A percentile compares a stretch with the other conserved stretches of the same genome.
Evolutionary conservation across 371 early-diverging fungal species (phyloP).

Genomic region (Mucor irregularis): DNA sequence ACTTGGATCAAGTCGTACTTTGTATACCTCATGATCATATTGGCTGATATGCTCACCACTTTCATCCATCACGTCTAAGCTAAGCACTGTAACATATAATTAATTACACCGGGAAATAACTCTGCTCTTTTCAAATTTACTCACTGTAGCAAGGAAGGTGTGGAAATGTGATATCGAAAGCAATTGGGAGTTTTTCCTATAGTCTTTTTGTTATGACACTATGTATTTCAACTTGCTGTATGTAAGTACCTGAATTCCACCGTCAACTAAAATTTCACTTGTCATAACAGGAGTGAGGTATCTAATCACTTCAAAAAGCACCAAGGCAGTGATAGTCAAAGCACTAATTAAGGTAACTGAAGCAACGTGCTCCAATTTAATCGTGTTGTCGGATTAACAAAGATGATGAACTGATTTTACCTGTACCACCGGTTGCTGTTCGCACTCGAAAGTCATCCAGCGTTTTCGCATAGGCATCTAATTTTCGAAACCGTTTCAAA

Average conservation of each 20-base stretch:
- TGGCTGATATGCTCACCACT: conserved; percentile 82
- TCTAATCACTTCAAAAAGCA: conserved; percentile 78
- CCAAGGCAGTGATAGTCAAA: conserved; percentile 67
- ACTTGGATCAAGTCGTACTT: conserved; percentile 70
- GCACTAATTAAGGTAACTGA: conserved; percentile 79
- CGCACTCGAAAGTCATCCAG: conserved; percentile 93
- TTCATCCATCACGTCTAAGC: conserved; percentile 93
- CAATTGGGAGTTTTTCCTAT: conserved; percentile 81
- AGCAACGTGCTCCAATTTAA: not conserved
- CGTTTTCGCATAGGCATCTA: conserved; percentile 98
- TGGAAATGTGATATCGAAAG: conserved; percentile 89
- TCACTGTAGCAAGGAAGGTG: conserved; percentile 86
- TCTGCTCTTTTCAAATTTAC: conserved; percentile 6
- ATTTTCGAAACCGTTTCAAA: conserved; percentile 58
- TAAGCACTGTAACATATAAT: conserved; percentile 56
- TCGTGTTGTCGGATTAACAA: not conserved
- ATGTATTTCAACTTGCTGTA: not conserved
- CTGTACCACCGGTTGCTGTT: conserved; percentile 85
- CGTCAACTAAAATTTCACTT: conserved; percentile 84
- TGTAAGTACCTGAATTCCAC: conserved; percentile 44
- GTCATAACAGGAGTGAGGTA: conserved; percentile 68
- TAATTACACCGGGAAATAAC: not conserved
- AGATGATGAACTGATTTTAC: conserved; percentile 44
- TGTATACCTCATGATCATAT: conserved; percentile 77
- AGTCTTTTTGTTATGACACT: not conserved